Percentiles rank a stretch among this genome's conserved stretches.
Evolutionary conservation across 352 stramenopile genomes (phyloP).

Genomic region (Stramenopiles sp.): DNA sequence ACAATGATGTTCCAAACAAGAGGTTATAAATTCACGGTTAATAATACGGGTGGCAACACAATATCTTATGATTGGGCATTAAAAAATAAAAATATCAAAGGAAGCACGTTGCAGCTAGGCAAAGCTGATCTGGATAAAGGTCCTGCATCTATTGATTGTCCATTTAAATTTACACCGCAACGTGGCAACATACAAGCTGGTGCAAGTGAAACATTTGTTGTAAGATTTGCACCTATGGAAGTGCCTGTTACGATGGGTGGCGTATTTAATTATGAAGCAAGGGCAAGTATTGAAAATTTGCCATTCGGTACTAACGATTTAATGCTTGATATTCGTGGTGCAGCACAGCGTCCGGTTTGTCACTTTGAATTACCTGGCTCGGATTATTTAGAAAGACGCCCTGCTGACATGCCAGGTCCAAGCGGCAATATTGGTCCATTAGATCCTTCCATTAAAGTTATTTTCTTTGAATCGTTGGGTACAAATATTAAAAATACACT

Average conservation of each 20-base stretch:
- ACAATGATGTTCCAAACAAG: slow-evolving; percentile 65
- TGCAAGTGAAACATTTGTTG: slow-evolving; percentile 38
- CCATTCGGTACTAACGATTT: neutral
- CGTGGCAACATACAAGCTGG: slow-evolving; percentile 34
- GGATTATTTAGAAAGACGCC: slow-evolving; percentile 53
- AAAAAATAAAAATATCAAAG: neutral
- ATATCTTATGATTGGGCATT: slow-evolving; percentile 36
- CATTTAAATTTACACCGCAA: slow-evolving; percentile 54
- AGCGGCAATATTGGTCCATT: slow-evolving; percentile 48
- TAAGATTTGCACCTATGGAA: slow-evolving; percentile 68
- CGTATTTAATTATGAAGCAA: neutral
- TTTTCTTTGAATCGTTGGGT: slow-evolving; percentile 73
- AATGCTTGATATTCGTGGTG: slow-evolving; percentile 31
- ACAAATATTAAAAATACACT: slow-evolving; percentile 65
- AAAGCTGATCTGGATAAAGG: slow-evolving; percentile 31
- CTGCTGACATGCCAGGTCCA: slow-evolving; percentile 42
- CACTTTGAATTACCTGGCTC: slow-evolving; percentile 71
- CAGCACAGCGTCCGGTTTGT: slow-evolving; percentile 55
- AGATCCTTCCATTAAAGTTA: slow-evolving; percentile 54
- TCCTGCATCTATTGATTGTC: slow-evolving; percentile 34
- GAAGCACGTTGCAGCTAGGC: slow-evolving; percentile 10
- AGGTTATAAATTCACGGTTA: slow-evolving; percentile 37
- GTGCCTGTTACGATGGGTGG: slow-evolving; percentile 21
- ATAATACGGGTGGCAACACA: slow-evolving; percentile 44
- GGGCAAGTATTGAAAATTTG: neutral